Base-by-base conservation (phyloP, 176 grass and related monocot genomes). In the Oryza australiensis region DNA sequence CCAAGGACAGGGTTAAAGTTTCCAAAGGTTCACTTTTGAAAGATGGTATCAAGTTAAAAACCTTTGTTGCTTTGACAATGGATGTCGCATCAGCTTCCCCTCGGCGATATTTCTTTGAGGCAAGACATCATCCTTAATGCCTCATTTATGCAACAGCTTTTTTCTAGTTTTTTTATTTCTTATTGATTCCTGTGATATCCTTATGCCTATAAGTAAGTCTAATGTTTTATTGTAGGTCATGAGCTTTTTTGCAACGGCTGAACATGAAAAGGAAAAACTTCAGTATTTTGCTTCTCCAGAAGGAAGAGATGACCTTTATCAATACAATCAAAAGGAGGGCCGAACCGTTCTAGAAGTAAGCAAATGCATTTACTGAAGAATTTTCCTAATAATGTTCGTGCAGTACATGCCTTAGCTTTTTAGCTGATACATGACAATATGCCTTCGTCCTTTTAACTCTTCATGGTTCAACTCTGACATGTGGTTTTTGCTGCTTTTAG, bases 61-160 rank as follows among this genome's bases (percentile, higher is more conserved):
- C 57, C 24, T 98, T 94, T 78, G 88, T 98, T 72, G 92, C 91
- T 49, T 80, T 89, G 81, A 87, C 92, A 75, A 98, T 98, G 95
- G 95, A 98, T 86, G 60, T 98, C 40, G 80, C 87, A 72, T 98
- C 95, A 75, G 92, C 92, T 46, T 95, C 95, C 69, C 95, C 95
- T 82, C 87, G 95, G 16, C 90, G 88, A 26, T 98, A 93, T 91
- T 98, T 98, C 68, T 98, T 98, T 88, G 95, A 98, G 95, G 92
- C 68, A 94, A 91, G 84, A 72, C 7, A 41, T 12, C 82, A 51
- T 80, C 28, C 68, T 77, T 33, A 73, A 34, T 70, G 10, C 46
- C 63, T 83, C 27, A 43, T 76, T 73, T 26, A 24, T 84, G 26
- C 13, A 60, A 60, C 60, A 30, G 2, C 33, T 57, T 0, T 35